Evolutionary conservation across 768 basidiomycete species (phyloP), one percentile per base, ranked within the genome.

Genomic region (Pisolithus orientalis): DNA sequence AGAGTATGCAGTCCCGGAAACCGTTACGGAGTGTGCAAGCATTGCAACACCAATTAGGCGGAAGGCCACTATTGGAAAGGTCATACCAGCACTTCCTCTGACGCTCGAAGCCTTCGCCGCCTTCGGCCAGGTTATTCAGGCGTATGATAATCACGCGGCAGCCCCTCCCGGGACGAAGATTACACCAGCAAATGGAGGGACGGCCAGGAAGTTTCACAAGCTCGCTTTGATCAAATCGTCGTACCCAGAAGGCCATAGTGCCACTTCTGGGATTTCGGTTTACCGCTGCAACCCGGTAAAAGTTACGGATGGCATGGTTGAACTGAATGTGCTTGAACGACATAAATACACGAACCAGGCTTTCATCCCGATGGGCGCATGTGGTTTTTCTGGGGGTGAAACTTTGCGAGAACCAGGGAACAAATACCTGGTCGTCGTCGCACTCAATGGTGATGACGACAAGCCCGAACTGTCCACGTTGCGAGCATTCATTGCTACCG

Each of bases 151-250:
- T 61, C 75, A 78, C 40, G 66, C 78, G 13, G 78, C 84, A 11
- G 85, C 80, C 5, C 85, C 92, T 1, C 81, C 80, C 47, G 82
- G 78, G 8, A 79, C 80, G 38, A 83, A 80, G 60, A 78, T 91
- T 49, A 92, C 92, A 3, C 71, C 78, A 16, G 94, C 92, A 28
- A 98, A 98, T 68, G 85, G 80, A 57, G 93, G 90, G 39, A 90
- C 92, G 3, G 96, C 96, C 0, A 77, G 70, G 60, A 99, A 99
- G 69, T 97, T 88, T 71, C 93, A 98, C 73, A 90, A 94, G 65
- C 78, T 98, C 34, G 80, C 90, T 3, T 74, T 84, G n/a, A 70
- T 90, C 29, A 69, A 72, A 11, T 77, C 79, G 4, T 81, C 79
- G 6, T 96, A 94, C 67, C 81, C 87, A 0, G 60, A 68, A 1